Evolutionary conservation across 2,329 filamentous ascomycete species (phyloP).

Genomic region (Alternaria brassicae): DNA sequence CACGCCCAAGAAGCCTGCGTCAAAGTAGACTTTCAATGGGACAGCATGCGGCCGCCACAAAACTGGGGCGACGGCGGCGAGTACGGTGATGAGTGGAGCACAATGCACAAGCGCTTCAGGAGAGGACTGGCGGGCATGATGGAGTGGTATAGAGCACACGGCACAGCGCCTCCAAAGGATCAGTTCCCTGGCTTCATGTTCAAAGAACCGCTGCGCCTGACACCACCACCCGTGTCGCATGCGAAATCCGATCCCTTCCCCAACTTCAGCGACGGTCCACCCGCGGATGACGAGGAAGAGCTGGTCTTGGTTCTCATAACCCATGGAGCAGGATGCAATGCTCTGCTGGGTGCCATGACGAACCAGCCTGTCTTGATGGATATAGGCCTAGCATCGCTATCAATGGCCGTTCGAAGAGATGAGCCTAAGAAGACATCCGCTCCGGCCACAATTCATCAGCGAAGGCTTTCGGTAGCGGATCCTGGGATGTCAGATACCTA

Average conservation of each 20-base stretch:
- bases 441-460: slow-evolving; percentile 33
- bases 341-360: slow-evolving; percentile 88
- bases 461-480: slow-evolving; percentile 53
- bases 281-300: slow-evolving; percentile 64
- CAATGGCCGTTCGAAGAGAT: slow-evolving; percentile 68
- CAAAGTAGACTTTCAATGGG: slow-evolving; percentile 93
- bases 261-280: slow-evolving; percentile 43
- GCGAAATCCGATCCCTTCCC: slow-evolving; percentile 38
- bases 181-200: slow-evolving; percentile 44
- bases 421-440: slow-evolving; percentile 36
- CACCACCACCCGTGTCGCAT: slow-evolving; percentile 25
- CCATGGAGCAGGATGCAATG: slow-evolving; percentile 95
- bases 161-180: slow-evolving; percentile 46
- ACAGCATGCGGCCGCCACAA: slow-evolving; percentile 80
- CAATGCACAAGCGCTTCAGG: slow-evolving; percentile 91
- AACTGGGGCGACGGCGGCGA: slow-evolving; percentile 88
- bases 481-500: slow-evolving; percentile 65
- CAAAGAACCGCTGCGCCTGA: slow-evolving; percentile 25
- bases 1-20: slow-evolving; percentile 89
- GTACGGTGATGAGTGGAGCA: slow-evolving; percentile 92
- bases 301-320: slow-evolving; percentile 87
- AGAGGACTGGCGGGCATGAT: slow-evolving; percentile 79
- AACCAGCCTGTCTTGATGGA: slow-evolving; percentile 91
- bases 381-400: slow-evolving; percentile 87
- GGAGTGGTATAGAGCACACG: slow-evolving; percentile 75